Percentiles rank a stretch among this genome's conserved stretches.
Evolutionary conservation across 2,329 filamentous ascomycete genomes (phyloP).

Genomic region (Massarina eburnea): DNA sequence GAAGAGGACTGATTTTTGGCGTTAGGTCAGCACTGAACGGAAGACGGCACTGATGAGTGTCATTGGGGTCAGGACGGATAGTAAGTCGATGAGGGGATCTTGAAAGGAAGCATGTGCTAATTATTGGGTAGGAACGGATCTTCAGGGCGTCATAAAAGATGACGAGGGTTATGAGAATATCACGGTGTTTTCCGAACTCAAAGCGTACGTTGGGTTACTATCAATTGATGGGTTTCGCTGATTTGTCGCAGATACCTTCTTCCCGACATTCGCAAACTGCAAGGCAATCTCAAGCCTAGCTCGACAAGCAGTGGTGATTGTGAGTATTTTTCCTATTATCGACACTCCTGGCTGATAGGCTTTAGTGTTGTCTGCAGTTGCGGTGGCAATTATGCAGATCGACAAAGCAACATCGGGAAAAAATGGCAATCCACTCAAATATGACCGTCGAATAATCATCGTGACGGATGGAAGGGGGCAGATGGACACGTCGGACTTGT

Average conservation of each 20-base stretch:
- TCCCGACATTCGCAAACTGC: conserved; percentile 67
- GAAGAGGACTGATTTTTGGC: conserved; percentile 6
- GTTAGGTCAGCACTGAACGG: conserved; percentile 63
- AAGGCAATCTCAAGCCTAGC: conserved; percentile 66
- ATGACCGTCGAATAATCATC: conserved; percentile 64
- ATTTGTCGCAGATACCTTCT: conserved; percentile 58
- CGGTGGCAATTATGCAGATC: conserved; percentile 87
- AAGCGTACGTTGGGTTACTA: conserved; percentile 55
- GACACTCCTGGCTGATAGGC: conserved; percentile 12
- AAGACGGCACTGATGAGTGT: conserved; percentile 79
- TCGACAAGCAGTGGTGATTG: conserved; percentile 73
- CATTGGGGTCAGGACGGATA: conserved; percentile 78
- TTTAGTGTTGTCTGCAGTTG: conserved; percentile 74
- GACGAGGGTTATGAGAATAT: conserved; percentile 80
- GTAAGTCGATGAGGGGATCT: conserved; percentile 32
- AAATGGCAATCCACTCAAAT: conserved; percentile 49
- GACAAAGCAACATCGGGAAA: conserved; percentile 77
- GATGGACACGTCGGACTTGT: conserved; percentile 72
- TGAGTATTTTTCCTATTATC: conserved; percentile 22
- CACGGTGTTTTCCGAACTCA: conserved; percentile 64
- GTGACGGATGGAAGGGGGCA: conserved; percentile 77
- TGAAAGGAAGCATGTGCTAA: neutral
- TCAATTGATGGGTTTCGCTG: conserved; percentile 1
- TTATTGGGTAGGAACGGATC: conserved; percentile 21
- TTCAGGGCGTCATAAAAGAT: conserved; percentile 54